phyloP scores from a whole-genome alignment of 495 filamentous ascomycete species.

The Penicillium bovifimosum region DNA sequence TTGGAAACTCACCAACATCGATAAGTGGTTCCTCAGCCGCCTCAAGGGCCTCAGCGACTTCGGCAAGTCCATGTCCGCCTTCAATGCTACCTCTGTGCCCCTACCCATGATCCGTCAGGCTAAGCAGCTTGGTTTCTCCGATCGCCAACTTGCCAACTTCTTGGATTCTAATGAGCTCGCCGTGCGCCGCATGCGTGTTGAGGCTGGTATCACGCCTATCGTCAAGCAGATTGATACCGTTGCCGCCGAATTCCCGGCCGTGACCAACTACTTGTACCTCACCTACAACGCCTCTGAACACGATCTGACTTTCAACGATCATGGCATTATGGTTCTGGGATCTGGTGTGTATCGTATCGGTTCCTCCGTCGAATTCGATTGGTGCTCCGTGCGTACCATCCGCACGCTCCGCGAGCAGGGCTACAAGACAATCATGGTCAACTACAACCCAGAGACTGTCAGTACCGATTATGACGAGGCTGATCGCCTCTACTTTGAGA shows the following conservation, averaged over 20 bases:
- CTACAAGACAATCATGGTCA: conserved; percentile 97
- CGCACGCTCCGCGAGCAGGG: conserved; percentile 83
- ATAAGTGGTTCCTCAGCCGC: conserved; percentile 79
- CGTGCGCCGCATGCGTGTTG: conserved; percentile 71
- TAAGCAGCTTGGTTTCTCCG: conserved; percentile 90
- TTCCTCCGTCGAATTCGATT: conserved; percentile 97
- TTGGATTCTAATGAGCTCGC: conserved; percentile 88
- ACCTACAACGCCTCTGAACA: conserved; percentile 91
- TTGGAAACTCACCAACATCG: conserved; percentile 93
- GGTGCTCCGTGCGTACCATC: conserved; percentile 96
- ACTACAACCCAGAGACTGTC: conserved; percentile 94
- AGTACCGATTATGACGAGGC: conserved; percentile 96
- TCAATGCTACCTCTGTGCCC: conserved; percentile 64
- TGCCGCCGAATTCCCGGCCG: conserved; percentile 91
- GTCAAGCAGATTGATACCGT: conserved; percentile 99
- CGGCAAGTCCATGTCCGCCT: conserved; percentile 65
- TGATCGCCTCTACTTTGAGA: conserved; percentile 93
- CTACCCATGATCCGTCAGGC: conserved; percentile 64
- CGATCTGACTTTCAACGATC: conserved; percentile 79
- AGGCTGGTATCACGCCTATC: conserved; percentile 77
- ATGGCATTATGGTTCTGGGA: conserved; percentile 91
- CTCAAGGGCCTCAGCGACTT: conserved; percentile 90
- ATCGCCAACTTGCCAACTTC: conserved; percentile 90
- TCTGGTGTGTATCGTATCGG: conserved; percentile 98
- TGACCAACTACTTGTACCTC: conserved; percentile 94